Conservation (phyloP, 176 grass and related monocot species). For the Poa annua region DNA sequence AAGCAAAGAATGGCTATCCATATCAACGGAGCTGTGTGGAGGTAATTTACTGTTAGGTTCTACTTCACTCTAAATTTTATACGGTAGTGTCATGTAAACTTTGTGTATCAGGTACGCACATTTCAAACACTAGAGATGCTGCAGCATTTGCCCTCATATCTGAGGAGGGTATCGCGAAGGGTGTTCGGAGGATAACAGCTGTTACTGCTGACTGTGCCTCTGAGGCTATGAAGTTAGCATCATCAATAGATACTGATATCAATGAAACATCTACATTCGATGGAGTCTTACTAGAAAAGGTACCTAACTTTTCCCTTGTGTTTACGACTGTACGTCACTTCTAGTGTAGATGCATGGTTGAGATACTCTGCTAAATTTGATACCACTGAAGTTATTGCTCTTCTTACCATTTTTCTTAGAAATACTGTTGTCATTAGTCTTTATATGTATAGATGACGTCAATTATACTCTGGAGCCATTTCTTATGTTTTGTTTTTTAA, state of each 20-base stretch:
- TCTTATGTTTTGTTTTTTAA: conserved; percentile 14
- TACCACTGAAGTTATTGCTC: not conserved
- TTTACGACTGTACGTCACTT: not conserved
- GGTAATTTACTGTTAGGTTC: conserved; percentile 50
- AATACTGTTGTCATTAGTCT: not conserved
- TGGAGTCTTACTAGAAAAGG: conserved; percentile 73
- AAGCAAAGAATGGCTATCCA: conserved; percentile 86
- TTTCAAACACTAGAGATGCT: conserved; percentile 86
- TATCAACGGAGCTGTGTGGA: conserved; percentile 94
- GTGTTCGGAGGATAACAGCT: conserved; percentile 93
- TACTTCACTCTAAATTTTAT: conserved; percentile 16
- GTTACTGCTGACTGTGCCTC: conserved; percentile 82
- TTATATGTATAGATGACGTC: not conserved
- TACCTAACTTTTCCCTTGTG: conserved; percentile 28
- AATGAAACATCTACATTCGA: conserved; percentile 63
- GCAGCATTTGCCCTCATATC: conserved; percentile 89
- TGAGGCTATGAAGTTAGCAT: conserved; percentile 68
- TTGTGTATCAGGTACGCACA: conserved; percentile 78
- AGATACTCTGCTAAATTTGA: conserved; percentile 8
- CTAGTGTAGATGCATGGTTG: conserved; percentile 3
- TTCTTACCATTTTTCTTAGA: not conserved
- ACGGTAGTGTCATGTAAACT: conserved; percentile 8
- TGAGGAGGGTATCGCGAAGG: conserved; percentile 97
- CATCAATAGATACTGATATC: conserved; percentile 70
- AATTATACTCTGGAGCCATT: not conserved